Base-by-base conservation (phyloP, 306 rosid species). In the Citrullus colocynthis region DNA sequence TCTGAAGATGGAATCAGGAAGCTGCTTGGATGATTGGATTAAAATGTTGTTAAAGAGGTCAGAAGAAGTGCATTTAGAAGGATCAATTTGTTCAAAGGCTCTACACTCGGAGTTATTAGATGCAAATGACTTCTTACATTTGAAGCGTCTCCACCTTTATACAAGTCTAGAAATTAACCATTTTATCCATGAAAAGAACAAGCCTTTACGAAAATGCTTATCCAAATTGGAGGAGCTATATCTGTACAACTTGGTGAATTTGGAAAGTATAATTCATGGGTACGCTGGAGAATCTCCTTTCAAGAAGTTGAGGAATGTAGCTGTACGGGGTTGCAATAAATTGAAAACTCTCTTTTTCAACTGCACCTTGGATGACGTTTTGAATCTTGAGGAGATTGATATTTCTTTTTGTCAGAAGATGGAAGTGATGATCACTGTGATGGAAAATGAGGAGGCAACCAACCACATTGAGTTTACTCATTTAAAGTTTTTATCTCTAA, bases 241-340 rank as follows among this genome's bases (percentile, higher is more conserved):
- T 0, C 4, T 61, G 39, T 0, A 2, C 0, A 5, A 5, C 0
- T 28, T 24, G 39, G 34, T 12, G n/a, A 61, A 61, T 61, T 61
- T 61, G 39, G n/a, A 28, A 41, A 28, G 10, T 30, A 14, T 61
- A 12, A 13, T 61, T 61, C 41, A 61, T 61, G 66, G 41, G n/a
- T 8, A 12, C 30, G 9, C 0, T 2, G 15, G 9, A 13, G 9
- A 61, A 12, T 14, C 39, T 30, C 4, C 9, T 10, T 30, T 61
- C 1, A 28, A 13, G n/a, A 61, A 61, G 4, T 61, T 61, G 67
- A 61, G 18, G 4, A 2, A 0, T 4, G 66, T 61, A 30, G 13
- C 2, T 0, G n/a, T 61, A 13, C 0, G 0, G 0, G 0, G 6
- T 5, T 13, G 67, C 32, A 5, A 30, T 12, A 32, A 30, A 61